phyloP scores from a whole-genome alignment of 768 basidiomycete species.

The Rhodocollybia butyracea region DNA sequence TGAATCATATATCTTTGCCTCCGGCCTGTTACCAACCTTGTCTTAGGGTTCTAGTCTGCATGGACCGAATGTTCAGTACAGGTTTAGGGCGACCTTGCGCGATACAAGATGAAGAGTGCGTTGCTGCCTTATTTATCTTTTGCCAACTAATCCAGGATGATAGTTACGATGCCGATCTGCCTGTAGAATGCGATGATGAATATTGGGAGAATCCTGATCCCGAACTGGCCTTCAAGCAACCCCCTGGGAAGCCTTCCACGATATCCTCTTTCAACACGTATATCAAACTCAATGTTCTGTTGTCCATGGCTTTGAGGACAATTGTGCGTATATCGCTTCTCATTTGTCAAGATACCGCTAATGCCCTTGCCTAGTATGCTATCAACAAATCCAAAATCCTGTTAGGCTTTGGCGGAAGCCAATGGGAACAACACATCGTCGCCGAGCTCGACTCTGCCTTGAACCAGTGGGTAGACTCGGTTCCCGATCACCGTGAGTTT shows the following conservation, averaged over 20 bases:
- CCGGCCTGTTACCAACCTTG: background rate
- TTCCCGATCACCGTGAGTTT: conserved; percentile 39
- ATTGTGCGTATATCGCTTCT: conserved; percentile 25
- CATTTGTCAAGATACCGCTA: conserved; percentile 13
- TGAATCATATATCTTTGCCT: background rate
- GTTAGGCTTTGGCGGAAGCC: conserved; percentile 41
- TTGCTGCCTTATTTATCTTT: background rate
- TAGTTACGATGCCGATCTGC: conserved; percentile 49
- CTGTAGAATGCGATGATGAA: conserved; percentile 47
- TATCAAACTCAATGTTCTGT: conserved; percentile 42
- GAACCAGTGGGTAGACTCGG: conserved; percentile 55
- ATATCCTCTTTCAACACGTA: conserved; percentile 37
- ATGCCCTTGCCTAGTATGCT: conserved; percentile 50
- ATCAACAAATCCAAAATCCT: conserved; percentile 61
- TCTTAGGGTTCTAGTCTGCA: conserved; percentile 11
- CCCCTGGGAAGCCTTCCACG: conserved; percentile 35
- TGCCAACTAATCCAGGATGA: background rate
- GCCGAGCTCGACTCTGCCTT: conserved; percentile 58
- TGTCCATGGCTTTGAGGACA: conserved; percentile 42
- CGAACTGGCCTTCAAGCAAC: conserved; percentile 44
- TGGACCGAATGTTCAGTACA: conserved; percentile 22
- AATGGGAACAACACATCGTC: conserved; percentile 51
- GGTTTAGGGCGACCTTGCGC: conserved; percentile 54
- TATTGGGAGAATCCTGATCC: conserved; percentile 43
- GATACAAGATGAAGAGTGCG: conserved; percentile 57